Evolutionary conservation across 2,329 filamentous ascomycete genomes (phyloP), one percentile per base, ranked within the genome.

Genomic region (Apiospora saccharicola): DNA sequence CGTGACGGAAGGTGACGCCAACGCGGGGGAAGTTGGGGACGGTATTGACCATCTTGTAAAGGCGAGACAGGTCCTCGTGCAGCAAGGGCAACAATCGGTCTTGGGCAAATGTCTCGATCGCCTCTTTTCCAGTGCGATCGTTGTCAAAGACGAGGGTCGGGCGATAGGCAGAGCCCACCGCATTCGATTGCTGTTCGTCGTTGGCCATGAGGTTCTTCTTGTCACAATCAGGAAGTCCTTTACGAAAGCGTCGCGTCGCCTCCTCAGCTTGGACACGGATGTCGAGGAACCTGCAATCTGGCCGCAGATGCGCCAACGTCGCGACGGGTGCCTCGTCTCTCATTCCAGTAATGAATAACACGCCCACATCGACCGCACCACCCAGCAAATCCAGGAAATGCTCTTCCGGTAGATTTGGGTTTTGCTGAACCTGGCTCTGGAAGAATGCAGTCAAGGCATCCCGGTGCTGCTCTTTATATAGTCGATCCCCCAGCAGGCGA

Each of bases 291-390:
- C 82, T 87, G 73, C 81, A 86, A 1, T 83, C 78, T 68, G 89
- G 84, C 16, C 90, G 86, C 37, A 91, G 76, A 6, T 43, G 69
- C 22, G 49, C 22, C 0, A 90, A 86, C 13, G 74, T 64, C 73
- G 87, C 81, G 16, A 91, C 83, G 0, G 90, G 90, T 6, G 89
- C 86, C 67, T 88, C 81, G 68, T 92, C 90, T 83, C 89, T 86
- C 87, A 91, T 88, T 0, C 90, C 90, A 0, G 90, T 92, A 74
- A 92, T 87, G 0, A 92, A 72, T 67, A 92, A 79, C 68, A 91
- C 88, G 72, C 91, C 86, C 3, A 84, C 81, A 77, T 84, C 83
- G 69, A 14, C 73, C 5, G 83, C 82, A 19, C 74, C 71, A 46
- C 80, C 24, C 3, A 91, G 85, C 2, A 86, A 79, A 34, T 82